Base-by-base conservation (phyloP, 768 basidiomycete species). In the Vararia minispora region DNA sequence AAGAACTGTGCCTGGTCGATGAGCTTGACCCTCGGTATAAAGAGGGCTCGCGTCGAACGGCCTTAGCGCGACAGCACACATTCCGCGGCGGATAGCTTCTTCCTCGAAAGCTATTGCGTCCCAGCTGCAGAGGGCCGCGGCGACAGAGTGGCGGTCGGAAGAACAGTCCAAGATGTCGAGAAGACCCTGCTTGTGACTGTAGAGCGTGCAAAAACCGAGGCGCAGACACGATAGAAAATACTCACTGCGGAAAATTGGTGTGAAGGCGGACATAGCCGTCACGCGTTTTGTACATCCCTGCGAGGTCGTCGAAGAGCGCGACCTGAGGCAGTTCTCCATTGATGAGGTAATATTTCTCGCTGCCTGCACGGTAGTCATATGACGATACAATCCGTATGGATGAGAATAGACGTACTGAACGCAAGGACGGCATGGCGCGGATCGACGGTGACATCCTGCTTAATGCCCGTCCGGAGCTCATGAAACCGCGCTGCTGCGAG, bases 221-320 rank as follows among this genome's bases (percentile, higher is more conserved):
- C 0, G 9, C 6, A n/a, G n/a, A n/a, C n/a, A n/a, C n/a, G n/a
- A n/a, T n/a, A n/a, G n/a, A n/a, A n/a, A n/a, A n/a, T n/a, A 53
- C 61, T 21, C 42, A 74, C 76, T 78, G 77, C 26, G 75, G 71
- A 50, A 78, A 79, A 39, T 78, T 78, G 14, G 76, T 75, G 43
- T 79, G 76, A 9, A 75, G 65, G 21, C 76, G 62, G 12, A 78
- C 68, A 45, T 57, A 70, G 30, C 63, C 55, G 41, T 72, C 68
- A 41, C 64, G 68, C n/a, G 75, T 75, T 26, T 55, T 49, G 47
- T 76, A 78, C 0, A 72, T 35, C 1, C 74, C 76, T 1, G 69
- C 70, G 10, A 77, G 60, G 6, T 48, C 48, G 39, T 77, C 74
- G 62, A 68, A 75, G 5, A 64, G 4, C 2, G 49, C 33, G 2